Evolutionary conservation across 2,329 filamentous ascomycete species (phyloP).

Genomic region (Ophiostoma sp.): DNA sequence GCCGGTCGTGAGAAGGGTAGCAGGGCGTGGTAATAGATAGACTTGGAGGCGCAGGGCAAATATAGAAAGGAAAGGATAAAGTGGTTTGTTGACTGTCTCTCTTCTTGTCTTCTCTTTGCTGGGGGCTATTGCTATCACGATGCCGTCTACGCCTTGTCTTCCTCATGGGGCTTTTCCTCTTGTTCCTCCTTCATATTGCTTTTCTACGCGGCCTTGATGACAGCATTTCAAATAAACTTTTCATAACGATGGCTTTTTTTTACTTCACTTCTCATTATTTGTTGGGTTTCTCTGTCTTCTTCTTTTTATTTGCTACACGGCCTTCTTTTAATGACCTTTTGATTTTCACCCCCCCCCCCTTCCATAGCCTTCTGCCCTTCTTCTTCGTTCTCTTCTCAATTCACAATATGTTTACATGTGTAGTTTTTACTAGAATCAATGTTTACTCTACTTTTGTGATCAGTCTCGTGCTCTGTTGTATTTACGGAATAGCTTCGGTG

Average conservation of each 20-base stretch:
- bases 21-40: not conserved
- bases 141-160: not conserved
- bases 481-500: not conserved
- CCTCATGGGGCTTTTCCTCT: not conserved
- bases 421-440: not conserved
- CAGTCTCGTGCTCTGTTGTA: not conserved
- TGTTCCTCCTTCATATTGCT: not conserved
- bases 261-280: not conserved
- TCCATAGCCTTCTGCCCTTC: not conserved
- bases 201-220: not conserved
- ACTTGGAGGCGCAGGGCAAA: not conserved
- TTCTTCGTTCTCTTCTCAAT: not conserved
- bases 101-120: not conserved
- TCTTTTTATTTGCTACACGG: not conserved
- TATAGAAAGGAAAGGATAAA: not conserved
- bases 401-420: not conserved
- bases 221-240: not conserved
- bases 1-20: constrained; percentile 5
- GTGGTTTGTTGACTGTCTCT: not conserved
- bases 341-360: not conserved
- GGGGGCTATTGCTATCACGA: not conserved
- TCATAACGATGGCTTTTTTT: not conserved
- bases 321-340: not conserved
- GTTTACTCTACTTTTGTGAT: not conserved
- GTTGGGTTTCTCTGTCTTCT: not conserved